Percentiles rank a stretch among this genome's conserved stretches.
Conservation (phyloP, 257 asterid species). For the Nicotiana knightiana region DNA sequence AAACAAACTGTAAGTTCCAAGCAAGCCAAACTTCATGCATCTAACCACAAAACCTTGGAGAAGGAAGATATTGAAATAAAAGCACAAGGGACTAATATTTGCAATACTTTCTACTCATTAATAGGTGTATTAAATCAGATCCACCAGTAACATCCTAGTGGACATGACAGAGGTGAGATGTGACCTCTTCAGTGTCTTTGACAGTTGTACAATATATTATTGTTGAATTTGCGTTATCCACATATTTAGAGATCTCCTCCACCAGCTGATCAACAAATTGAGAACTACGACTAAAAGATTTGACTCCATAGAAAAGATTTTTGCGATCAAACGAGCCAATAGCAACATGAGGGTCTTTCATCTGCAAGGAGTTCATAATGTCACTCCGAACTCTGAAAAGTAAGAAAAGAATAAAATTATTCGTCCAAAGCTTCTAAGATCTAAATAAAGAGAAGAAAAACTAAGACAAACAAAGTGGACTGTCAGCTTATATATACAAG, state of each 20-base stretch:
- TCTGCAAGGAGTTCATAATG: slow-evolving; percentile 59
- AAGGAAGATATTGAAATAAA: background rate
- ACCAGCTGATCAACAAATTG: slow-evolving; percentile 61
- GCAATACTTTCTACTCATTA: background rate
- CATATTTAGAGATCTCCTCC: slow-evolving; percentile 47
- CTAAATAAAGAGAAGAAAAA: background rate
- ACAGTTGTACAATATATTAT: slow-evolving; percentile 87
- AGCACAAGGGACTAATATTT: background rate
- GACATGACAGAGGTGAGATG: slow-evolving; percentile 10
- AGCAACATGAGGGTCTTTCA: slow-evolving; percentile 64
- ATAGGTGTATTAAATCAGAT: background rate
- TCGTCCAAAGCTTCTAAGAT: slow-evolving; percentile 10
- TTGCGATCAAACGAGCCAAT: slow-evolving; percentile 92
- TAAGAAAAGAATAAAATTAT: slow-evolving; percentile 1
- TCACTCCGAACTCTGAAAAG: slow-evolving; percentile 69
- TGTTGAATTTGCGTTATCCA: slow-evolving; percentile 48
- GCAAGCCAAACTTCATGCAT: slow-evolving; percentile 3
- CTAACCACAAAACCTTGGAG: background rate
- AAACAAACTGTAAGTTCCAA: background rate
- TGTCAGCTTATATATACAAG: slow-evolving; percentile 5
- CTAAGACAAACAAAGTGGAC: background rate
- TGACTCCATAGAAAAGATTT: slow-evolving; percentile 80
- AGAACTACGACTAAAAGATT: slow-evolving; percentile 46
- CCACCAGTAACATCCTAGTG: background rate
- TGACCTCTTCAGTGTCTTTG: slow-evolving; percentile 81